Base-by-base conservation (phyloP, 345 rosid species). In the Hibiscus trionum region DNA sequence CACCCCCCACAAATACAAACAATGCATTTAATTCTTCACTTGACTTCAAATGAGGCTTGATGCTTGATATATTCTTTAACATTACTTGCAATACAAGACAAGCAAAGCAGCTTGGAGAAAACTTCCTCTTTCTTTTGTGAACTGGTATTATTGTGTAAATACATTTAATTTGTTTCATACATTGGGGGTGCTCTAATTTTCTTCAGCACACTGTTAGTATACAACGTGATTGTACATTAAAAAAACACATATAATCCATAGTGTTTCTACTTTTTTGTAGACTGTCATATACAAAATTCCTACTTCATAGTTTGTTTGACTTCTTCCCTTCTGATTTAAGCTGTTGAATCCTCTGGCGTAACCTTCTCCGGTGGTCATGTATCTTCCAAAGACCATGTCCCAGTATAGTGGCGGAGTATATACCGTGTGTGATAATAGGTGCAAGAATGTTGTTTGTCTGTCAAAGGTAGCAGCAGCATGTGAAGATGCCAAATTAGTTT, bases 351-450 rank as follows among this genome's bases (percentile, higher is more conserved):
- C 98, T 85, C 69, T 82, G 93, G 58, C 84, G 93, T 72, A 94
- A 78, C 69, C 84, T 79, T 80, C 90, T 81, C 63, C 88, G 85
- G 73, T 95, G 93, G 72, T 92, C 90, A 12, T 95, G 91, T 61
- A 95, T 95, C 86, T 95, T 95, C 90, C 90, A 89, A 12, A 92
- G 89, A 15, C 97, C 96, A 71, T 95, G 97, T 55, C 97, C 99
- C 75, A 95, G 75, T 62, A 95, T 83, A 4, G 90, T 93, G 3
- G 88, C 56, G 0, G 97, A 92, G 80, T 95, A 91, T 79, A 95
- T 91, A 37, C 96, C 96, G 50, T 95, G 99, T 0, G 99, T 90
- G 52, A 92, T 83, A 64, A 95, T 95, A 3, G 97, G 97, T 15
- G 91, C 91, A 27, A 95, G 88, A 58, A 92, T 89, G 66, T 95